Percentiles rank a stretch among this genome's conserved stretches.
Conservation (phyloP, 73 alveolate species). For the Tetrahymena elliotti region DNA sequence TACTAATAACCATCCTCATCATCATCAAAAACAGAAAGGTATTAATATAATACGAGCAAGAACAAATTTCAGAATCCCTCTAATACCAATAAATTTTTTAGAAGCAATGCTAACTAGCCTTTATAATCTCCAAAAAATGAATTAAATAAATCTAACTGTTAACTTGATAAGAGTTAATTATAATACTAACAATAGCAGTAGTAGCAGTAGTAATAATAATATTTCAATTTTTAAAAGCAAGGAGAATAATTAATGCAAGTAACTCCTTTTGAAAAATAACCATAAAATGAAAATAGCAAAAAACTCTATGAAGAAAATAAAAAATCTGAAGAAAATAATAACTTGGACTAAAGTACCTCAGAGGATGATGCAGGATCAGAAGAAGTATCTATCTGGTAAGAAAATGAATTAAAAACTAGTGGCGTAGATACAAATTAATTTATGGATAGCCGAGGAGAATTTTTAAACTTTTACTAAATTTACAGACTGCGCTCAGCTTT, state of each 20-base stretch:
- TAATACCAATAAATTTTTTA: background rate
- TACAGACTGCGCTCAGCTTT: background rate
- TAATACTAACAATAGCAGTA: too few relatives aligned
- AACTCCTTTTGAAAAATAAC: background rate
- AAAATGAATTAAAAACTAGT: too few relatives aligned
- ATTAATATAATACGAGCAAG: background rate
- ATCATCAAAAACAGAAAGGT: background rate
- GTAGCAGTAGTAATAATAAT: too few relatives aligned
- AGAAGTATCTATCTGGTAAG: background rate
- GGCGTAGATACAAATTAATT: background rate
- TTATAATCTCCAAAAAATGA: background rate
- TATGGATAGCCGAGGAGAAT: background rate
- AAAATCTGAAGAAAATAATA: too few relatives aligned
- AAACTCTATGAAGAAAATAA: background rate
- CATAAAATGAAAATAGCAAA: too few relatives aligned
- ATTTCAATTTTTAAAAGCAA: too few relatives aligned
- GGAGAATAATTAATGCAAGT: too few relatives aligned
- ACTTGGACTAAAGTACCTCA: too few relatives aligned
- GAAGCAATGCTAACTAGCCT: background rate
- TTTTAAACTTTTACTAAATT: too few relatives aligned
- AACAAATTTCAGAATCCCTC: background rate
- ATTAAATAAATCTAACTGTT: too few relatives aligned
- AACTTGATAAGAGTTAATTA: background rate
- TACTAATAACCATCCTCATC: too few relatives aligned
- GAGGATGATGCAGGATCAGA: background rate